phyloP scores from a whole-genome alignment of 2,329 filamentous ascomycete genomes.

The Aspergillus pseudoterreus region DNA sequence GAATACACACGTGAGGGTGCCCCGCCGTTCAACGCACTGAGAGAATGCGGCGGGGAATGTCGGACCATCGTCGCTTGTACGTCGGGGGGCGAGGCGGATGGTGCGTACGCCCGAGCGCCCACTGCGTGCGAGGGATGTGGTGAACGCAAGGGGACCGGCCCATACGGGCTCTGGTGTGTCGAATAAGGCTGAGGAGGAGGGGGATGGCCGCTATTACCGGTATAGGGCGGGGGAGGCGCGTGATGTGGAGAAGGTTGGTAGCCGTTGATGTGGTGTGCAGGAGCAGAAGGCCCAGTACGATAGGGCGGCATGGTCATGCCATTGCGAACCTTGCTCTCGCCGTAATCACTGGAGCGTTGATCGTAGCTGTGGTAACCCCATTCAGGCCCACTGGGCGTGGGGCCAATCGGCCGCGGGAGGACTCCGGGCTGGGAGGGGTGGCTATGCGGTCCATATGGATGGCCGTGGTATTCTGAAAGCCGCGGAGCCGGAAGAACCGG shows the following conservation, averaged over 20 bases:
- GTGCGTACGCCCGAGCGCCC: conserved; percentile 30
- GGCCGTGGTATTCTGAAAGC: conserved; percentile 27
- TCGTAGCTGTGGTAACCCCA: conserved; percentile 34
- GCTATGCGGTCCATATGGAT: conserved; percentile 27
- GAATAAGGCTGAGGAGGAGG: conserved; percentile 35
- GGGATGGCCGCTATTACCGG: conserved; percentile 28
- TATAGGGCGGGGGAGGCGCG: conserved; percentile 28
- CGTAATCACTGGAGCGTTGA: conserved; percentile 29
- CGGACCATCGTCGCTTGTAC: conserved; percentile 34
- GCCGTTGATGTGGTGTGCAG: conserved; percentile 52
- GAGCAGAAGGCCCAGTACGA: conserved; percentile 37
- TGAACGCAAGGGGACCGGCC: conserved; percentile 30
- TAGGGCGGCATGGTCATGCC: conserved; percentile 31
- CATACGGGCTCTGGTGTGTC: conserved; percentile 37
- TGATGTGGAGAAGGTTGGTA: conserved; percentile 32
- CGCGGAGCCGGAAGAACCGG: conserved; percentile 32
- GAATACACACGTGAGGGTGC: conserved; percentile 36
- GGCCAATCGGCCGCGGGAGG: conserved; percentile 26
- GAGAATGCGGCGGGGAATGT: conserved; percentile 34
- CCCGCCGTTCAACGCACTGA: conserved; percentile 34
- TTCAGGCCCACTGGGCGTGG: conserved; percentile 26
- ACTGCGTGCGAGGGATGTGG: conserved; percentile 32
- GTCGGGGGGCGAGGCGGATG: conserved; percentile 36
- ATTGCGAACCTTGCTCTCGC: conserved; percentile 29
- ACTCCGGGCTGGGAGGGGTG: conserved; percentile 24